These are phyloP conservation scores for Bruguiera parviflora DNA, from an alignment of 345 rosid genomes.

Conservation along the genomic window DNA sequence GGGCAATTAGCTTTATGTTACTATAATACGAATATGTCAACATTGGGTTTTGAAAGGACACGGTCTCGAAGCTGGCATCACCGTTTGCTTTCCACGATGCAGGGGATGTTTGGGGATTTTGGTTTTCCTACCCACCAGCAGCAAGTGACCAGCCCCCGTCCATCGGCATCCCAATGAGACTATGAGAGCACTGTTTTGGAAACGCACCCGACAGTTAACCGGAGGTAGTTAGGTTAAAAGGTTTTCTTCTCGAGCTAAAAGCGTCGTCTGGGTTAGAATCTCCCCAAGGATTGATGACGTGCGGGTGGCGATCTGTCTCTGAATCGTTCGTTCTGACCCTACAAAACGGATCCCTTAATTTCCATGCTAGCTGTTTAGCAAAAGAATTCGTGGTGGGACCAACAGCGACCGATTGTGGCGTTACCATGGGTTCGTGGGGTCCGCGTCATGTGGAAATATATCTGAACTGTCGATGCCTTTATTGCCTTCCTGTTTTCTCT, in stretches of 20 bases:
- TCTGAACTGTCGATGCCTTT: conserved; percentile 21
- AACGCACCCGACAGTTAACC: conserved; percentile 14
- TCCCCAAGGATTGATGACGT: conserved; percentile 14
- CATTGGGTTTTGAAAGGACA: background rate
- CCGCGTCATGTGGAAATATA: conserved; percentile 28
- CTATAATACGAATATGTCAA: background rate
- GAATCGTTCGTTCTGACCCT: conserved; percentile 20
- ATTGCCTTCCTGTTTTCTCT: background rate
- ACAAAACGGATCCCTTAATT: conserved; percentile 21
- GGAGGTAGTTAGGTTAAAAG: conserved; percentile 20
- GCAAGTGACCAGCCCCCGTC: conserved; percentile 6
- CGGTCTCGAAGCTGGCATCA: conserved; percentile 1
- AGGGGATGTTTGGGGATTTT: conserved; percentile 60
- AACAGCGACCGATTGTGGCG: conserved; percentile 12
- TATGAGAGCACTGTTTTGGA: conserved; percentile 19
- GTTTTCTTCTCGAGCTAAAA: conserved; percentile 23
- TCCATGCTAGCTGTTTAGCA: conserved; percentile 51
- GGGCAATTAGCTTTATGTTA: background rate
- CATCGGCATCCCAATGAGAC: conserved; percentile 21
- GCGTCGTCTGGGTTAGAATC: conserved; percentile 17
- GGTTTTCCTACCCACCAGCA: conserved; percentile 49
- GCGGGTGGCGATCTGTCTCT: conserved; percentile 10
- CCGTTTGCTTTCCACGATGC: conserved; percentile 17
- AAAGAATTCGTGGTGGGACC: conserved; percentile 47
- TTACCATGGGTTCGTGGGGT: conserved; percentile 27